Conservation (phyloP, 345 rosid genomes). For the Eutrema yunnanense region DNA sequence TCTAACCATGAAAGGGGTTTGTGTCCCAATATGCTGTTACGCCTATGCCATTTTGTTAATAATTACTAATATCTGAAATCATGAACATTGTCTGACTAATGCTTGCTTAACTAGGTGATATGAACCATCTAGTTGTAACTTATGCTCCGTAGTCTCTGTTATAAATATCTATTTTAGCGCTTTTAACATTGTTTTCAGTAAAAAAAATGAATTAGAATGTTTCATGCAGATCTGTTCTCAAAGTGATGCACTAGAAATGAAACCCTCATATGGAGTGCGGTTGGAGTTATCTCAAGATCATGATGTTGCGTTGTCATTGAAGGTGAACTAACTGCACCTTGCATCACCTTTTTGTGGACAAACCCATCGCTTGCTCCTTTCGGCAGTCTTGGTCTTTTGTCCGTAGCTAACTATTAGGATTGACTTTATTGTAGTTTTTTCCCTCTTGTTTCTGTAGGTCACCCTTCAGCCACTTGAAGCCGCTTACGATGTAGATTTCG, state of each 20-base stretch:
- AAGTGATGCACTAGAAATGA: slow-evolving; percentile 34
- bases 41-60: background rate
- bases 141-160: background rate
- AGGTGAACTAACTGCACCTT: slow-evolving; percentile 41
- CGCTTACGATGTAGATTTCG: slow-evolving; percentile 44
- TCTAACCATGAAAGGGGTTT: slow-evolving; percentile 46
- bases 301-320: slow-evolving; percentile 52
- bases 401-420: slow-evolving; percentile 9
- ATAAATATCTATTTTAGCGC: background rate
- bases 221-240: slow-evolving; percentile 36
- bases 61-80: slow-evolving; percentile 10
- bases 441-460: slow-evolving; percentile 39
- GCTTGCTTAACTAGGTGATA: slow-evolving; percentile 2
- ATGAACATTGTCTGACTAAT: slow-evolving; percentile 3
- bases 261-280: slow-evolving; percentile 45
- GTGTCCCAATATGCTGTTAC: slow-evolving; percentile 28
- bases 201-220: background rate
- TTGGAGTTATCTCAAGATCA: slow-evolving; percentile 47
- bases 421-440: slow-evolving; percentile 4
- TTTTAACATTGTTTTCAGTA: background rate
- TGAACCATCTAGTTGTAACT: slow-evolving; percentile 9
- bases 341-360: slow-evolving; percentile 12
- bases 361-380: background rate
- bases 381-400: slow-evolving; percentile 4
- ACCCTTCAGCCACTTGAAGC: slow-evolving; percentile 61